Percentiles rank a stretch among this genome's conserved stretches.
Conservation (phyloP, 1,139 yeast species). For the Candida pseudoviswanathii region DNA sequence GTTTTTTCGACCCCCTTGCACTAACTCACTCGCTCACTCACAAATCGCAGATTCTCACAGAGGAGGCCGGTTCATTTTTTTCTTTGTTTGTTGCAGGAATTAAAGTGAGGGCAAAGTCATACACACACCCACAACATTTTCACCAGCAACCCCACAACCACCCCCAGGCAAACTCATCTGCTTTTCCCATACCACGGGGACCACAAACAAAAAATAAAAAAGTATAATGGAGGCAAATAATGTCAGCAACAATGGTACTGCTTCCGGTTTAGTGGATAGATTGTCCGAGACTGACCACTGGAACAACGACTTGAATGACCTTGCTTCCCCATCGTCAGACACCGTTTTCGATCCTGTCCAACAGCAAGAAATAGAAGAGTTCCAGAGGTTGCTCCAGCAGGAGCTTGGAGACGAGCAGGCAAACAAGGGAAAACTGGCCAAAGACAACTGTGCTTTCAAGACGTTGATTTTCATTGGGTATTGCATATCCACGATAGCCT, state of each 20-base stretch:
- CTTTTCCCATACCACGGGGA: not conserved
- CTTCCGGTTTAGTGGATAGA: not conserved
- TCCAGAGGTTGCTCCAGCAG: slow-evolving; percentile 3
- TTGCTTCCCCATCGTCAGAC: slow-evolving; percentile 1
- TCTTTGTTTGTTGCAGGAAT: not conserved
- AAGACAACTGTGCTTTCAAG: slow-evolving; percentile 6
- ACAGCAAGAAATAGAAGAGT: slow-evolving; percentile 7
- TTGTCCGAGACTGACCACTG: slow-evolving; percentile 2
- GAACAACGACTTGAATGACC: slow-evolving; percentile 1
- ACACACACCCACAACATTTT: not conserved
- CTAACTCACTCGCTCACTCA: not conserved
- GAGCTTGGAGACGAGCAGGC: not conserved
- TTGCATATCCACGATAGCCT: slow-evolving; percentile 14
- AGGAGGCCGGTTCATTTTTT: not conserved
- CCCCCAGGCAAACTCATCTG: not conserved
- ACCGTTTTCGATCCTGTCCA: slow-evolving; percentile 5
- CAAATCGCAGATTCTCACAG: no score
- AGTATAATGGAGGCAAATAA: not conserved
- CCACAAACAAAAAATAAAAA: not conserved
- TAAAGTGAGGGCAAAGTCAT: not conserved
- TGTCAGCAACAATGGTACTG: not conserved
- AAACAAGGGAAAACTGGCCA: not conserved
- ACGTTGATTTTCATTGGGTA: slow-evolving; percentile 14
- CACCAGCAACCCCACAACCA: not conserved
- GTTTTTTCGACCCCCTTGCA: not conserved